Evolutionary conservation across 768 basidiomycete species (phyloP), one percentile per base, ranked within the genome.

Genomic region (Leccinum boreale): DNA sequence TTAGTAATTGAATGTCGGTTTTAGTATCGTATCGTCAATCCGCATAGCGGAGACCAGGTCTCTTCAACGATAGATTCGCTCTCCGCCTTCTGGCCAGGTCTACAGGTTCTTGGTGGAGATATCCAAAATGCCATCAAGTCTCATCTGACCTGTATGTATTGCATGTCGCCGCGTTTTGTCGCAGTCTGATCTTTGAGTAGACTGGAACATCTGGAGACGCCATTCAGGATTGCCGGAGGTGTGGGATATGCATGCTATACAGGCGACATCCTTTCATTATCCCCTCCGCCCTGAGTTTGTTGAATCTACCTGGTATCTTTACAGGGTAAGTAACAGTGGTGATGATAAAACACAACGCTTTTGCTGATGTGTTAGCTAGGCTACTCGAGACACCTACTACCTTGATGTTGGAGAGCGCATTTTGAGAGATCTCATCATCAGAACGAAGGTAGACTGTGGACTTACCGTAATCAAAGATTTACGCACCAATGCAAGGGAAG

Each of bases 51-150:
- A 19, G 87, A 91, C 58, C 77, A 85, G 5, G 79, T 86, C 7
- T 91, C 87, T 66, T 75, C 79, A 47, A 89, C 86, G n/a, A 78
- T 96, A n/a, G 97, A 99, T 70, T 97, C 94, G 2, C 76, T 99
- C 15, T 92, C 94, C 2, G 94, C 97, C 1, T 99, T 98, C 71
- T 94, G 95, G 86, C 93, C 96, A n/a, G 97, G 95, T 21, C 77
- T 98, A 15, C 96, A 97, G 73, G 90, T 94, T 10, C 74, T 93
- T 12, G 85, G 86, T 4, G 91, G 90, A 19, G 91, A 97, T 75
- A 69, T 97, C 35, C 86, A 91, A 69, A 93, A 83, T 70, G 96
- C 95, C 17, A 91, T 97, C 64, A 92, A 92, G 65, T 81, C 90
- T n/a, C 96, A 98, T 74, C 73, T 96, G 66, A 81, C 87, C 50